Percentiles rank a stretch among this genome's conserved stretches.
Evolutionary conservation across 352 stramenopile genomes (phyloP).

Genomic region (Phytopythium sindhum): DNA sequence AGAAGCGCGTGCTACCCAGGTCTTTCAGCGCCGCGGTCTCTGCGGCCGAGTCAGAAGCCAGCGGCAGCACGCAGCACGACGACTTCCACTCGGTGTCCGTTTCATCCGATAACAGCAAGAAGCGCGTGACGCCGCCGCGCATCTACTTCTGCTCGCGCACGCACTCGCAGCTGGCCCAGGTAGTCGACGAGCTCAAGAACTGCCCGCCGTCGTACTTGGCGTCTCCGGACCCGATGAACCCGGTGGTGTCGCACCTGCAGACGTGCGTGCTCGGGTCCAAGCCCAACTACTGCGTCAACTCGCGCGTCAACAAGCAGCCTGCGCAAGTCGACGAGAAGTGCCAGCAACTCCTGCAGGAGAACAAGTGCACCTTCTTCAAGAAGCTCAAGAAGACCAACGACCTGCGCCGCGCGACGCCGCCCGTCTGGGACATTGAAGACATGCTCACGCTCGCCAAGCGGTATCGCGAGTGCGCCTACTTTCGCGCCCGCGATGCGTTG

Average conservation of each 20-base stretch:
- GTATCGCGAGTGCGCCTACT: slow-evolving; percentile 80
- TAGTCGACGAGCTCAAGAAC: slow-evolving; percentile 78
- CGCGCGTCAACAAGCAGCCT: slow-evolving; percentile 57
- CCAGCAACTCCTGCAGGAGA: slow-evolving; percentile 43
- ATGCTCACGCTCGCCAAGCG: slow-evolving; percentile 67
- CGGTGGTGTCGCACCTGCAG: slow-evolving; percentile 43
- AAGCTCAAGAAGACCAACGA: slow-evolving; percentile 55
- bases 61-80: slow-evolving; percentile 2
- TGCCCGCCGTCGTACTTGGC: slow-evolving; percentile 61
- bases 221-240: slow-evolving; percentile 33
- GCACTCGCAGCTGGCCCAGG: slow-evolving; percentile 82
- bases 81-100: background rate
- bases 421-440: slow-evolving; percentile 87
- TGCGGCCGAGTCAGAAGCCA: slow-evolving; percentile 5
- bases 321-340: slow-evolving; percentile 78
- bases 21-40: slow-evolving; percentile 2
- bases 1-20: slow-evolving; percentile 24
- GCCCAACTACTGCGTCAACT: slow-evolving; percentile 77
- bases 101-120: background rate
- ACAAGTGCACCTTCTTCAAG: slow-evolving; percentile 52
- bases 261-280: slow-evolving; percentile 83
- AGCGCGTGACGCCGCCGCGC: slow-evolving; percentile 38
- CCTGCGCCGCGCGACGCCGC: slow-evolving; percentile 39
- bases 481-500: slow-evolving; percentile 47
- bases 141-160: slow-evolving; percentile 90